Evolutionary conservation across 352 stramenopile genomes (phyloP).

Genomic region (Phytopythium boreale): DNA sequence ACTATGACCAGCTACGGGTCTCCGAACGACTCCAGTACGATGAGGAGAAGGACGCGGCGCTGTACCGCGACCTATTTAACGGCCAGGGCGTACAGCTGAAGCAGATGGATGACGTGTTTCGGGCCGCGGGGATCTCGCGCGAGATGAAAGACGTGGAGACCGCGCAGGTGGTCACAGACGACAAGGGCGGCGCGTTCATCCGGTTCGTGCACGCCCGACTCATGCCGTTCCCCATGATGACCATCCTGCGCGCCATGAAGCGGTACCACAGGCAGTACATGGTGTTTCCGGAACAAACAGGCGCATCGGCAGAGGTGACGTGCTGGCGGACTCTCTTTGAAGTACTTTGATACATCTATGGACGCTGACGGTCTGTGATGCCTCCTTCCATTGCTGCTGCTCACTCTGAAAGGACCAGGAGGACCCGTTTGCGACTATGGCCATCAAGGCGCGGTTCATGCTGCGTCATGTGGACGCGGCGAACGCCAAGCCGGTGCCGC

Average conservation of each 20-base stretch:
- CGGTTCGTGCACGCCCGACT: conserved; percentile 25
- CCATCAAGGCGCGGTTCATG: conserved; percentile 4
- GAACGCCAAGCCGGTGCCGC: conserved; percentile 1
- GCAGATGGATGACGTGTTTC: conserved; percentile 22
- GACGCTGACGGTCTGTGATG: background rate
- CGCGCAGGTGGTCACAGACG: conserved; percentile 23
- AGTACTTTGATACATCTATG: too few relatives aligned
- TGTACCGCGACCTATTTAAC: conserved; percentile 20
- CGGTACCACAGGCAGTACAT: conserved; percentile 3
- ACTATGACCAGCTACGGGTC: conserved; percentile 3
- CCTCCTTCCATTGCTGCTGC: too few relatives aligned
- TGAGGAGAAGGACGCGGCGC: conserved; percentile 14
- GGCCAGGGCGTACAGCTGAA: conserved; percentile 18
- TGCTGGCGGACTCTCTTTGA: too few relatives aligned
- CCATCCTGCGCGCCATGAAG: conserved; percentile 23
- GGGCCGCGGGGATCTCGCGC: conserved; percentile 20
- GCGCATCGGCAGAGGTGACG: background rate
- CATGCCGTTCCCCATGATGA: conserved; percentile 19
- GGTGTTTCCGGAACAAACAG: background rate
- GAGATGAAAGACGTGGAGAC: conserved; percentile 17
- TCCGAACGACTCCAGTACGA: conserved; percentile 23
- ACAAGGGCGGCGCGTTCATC: conserved; percentile 20
- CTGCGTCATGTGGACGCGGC: background rate
- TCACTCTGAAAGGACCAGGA: background rate
- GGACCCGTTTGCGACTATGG: background rate